Evolutionary conservation across 2,329 filamentous ascomycete genomes (phyloP), one percentile per base, ranked within the genome.

Genomic region (Penicillium sp.): DNA sequence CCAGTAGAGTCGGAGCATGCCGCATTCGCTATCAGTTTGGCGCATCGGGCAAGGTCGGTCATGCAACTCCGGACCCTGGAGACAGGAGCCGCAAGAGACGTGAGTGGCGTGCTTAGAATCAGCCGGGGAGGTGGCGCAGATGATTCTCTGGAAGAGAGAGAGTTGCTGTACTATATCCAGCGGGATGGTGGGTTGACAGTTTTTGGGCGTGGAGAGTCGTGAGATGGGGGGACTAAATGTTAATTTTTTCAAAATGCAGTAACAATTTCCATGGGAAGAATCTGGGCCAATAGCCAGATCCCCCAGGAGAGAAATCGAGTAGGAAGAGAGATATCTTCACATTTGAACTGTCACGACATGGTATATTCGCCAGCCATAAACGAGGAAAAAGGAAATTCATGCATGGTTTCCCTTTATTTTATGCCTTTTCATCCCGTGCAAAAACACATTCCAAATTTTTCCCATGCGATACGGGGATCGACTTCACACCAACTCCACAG

Each of bases 51-150:
- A 8, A 75, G 82, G n/a, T 77, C 82, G 57, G 80, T 93, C 3
- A 73, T 95, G 63, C 84, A 88, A 56, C 75, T 94, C 52, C 79
- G 92, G 47, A 80, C 86, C 65, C 72, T 97, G 55, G 91, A 95
- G 66, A 95, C 91, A 0, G 93, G 93, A 0, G 85, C 86, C n/a
- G 92, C 93, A 57, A 86, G 82, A 68, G 93, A 96, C 72, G 89
- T 97, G 29, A 95, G 89, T 73, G 93, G 93, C 2, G 90, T 96
- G 41, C 66, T 96, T 57, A 82, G 91, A 60, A 79, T 94, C 45
- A 92, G 88, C 16, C 78, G 80, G 42, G 85, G 85, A 3, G 76
- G 75, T 15, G 72, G 65, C 7, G 52, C 59, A 23, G 64, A 63
- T 5, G 62, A 62, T 15, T 63, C 55, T 24, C 57, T 73, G 58